Evolutionary conservation across 495 filamentous ascomycete species (phyloP).

Genomic region (Aspergillus haitiensis): DNA sequence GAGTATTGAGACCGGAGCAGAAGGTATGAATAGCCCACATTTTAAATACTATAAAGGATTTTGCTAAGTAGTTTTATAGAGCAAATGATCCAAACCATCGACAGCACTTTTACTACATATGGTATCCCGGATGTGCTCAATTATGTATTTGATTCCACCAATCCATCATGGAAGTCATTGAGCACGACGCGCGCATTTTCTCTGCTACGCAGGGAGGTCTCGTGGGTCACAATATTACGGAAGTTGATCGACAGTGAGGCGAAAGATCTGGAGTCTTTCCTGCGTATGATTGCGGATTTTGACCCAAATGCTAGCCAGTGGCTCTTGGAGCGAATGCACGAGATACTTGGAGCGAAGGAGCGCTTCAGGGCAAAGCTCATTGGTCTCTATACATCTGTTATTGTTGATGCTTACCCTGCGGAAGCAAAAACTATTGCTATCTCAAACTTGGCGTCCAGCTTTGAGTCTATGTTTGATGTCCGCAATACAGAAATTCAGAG

Average conservation of each 20-base stretch:
- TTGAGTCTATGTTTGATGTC: conserved; percentile 32
- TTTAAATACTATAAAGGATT: neutral
- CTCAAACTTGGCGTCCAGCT: conserved; percentile 36
- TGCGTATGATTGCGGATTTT: conserved; percentile 29
- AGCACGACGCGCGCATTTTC: conserved; percentile 41
- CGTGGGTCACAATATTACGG: conserved; percentile 37
- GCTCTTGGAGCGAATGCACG: conserved; percentile 38
- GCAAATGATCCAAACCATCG: conserved; percentile 25
- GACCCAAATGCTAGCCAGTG: conserved; percentile 44
- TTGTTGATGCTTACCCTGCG: conserved; percentile 30
- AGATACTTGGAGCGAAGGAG: conserved; percentile 25
- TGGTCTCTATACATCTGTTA: conserved; percentile 33
- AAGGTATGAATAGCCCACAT: conserved; percentile 27
- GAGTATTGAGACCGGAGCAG: conserved; percentile 30
- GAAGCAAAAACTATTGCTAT: conserved; percentile 37
- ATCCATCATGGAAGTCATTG: conserved; percentile 33
- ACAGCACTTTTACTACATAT: conserved; percentile 31
- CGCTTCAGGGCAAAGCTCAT: conserved; percentile 28
- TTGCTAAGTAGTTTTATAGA: conserved; percentile 21
- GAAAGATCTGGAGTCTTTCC: conserved; percentile 27
- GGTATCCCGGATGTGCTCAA: conserved; percentile 31
- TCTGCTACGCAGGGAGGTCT: conserved; percentile 40
- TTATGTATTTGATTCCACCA: conserved; percentile 33
- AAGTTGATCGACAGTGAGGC: conserved; percentile 25
- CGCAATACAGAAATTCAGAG: conserved; percentile 15